A percentile compares a stretch with the other conserved stretches of the same genome.
Evolutionary conservation across 441 rosid genomes (phyloP).

Genomic region (Populus trichocarpa): DNA sequence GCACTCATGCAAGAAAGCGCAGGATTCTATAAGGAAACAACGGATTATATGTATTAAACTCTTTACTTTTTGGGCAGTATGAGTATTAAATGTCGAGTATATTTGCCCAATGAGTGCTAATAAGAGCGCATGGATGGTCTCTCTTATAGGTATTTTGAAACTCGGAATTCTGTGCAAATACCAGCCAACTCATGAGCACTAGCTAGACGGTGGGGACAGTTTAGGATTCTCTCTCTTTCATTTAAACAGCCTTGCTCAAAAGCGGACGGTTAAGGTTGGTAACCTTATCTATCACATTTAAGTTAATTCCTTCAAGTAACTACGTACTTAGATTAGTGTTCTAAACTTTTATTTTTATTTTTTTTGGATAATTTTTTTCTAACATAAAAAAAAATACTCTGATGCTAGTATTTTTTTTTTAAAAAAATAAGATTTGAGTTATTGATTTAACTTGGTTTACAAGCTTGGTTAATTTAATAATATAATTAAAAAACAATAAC

Average conservation of each 20-base stretch:
- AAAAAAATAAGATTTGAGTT: too few relatives aligned
- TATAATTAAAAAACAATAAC: too few relatives aligned
- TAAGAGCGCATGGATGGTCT: neutral
- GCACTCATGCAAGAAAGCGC: conserved; percentile 28
- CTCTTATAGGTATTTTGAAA: neutral
- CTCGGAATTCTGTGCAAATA: neutral
- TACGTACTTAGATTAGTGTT: neutral
- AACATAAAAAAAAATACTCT: too few relatives aligned
- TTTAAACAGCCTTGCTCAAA: neutral
- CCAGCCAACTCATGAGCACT: conserved; percentile 15
- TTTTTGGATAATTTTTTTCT: too few relatives aligned
- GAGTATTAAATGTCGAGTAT: neutral
- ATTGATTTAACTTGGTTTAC: too few relatives aligned
- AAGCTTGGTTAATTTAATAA: too few relatives aligned
- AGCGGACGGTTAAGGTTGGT: conserved; percentile 5
- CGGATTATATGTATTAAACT: conserved; percentile 4
- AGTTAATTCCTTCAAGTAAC: neutral
- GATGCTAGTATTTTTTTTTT: too few relatives aligned
- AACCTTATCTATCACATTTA: neutral
- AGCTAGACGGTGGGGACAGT: conserved; percentile 23
- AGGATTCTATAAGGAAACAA: conserved; percentile 9
- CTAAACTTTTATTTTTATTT: too few relatives aligned
- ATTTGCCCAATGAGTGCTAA: neutral
- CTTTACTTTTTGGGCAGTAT: neutral
- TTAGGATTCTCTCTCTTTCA: conserved; percentile 1